Conservation (phyloP, 495 filamentous ascomycete genomes). For the Cryomyces antarcticus region DNA sequence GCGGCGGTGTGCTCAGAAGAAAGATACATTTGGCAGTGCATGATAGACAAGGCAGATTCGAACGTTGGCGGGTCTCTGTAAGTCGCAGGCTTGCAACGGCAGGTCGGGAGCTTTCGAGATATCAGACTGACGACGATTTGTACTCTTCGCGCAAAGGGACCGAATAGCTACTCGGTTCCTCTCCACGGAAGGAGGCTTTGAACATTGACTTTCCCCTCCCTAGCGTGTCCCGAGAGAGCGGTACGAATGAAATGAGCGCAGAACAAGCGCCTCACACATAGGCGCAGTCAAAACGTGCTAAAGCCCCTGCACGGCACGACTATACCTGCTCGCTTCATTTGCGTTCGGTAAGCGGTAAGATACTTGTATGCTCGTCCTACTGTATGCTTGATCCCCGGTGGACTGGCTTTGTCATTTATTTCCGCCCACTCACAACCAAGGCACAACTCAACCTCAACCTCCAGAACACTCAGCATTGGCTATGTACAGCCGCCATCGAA, state of each 20-base stretch:
- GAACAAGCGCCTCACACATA: conserved; percentile 1
- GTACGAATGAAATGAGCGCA: not conserved
- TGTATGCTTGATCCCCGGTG: not conserved
- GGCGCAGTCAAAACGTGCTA: not conserved
- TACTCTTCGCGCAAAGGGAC: not conserved
- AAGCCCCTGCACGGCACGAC: not conserved
- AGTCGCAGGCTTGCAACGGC: too few relatives aligned
- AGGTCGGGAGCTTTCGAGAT: not conserved
- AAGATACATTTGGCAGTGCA: too few relatives aligned
- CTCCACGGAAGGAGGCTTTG: not conserved
- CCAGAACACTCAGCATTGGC: too few relatives aligned
- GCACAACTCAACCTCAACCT: too few relatives aligned
- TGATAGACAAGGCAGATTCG: not conserved
- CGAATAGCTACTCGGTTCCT: not conserved
- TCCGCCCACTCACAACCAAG: not conserved
- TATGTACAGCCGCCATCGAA: too few relatives aligned
- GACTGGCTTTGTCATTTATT: not conserved
- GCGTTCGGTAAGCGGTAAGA: not conserved
- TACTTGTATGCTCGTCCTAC: too few relatives aligned
- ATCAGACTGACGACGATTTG: not conserved
- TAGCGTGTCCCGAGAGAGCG: conserved; percentile 1
- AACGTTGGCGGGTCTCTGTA: not conserved
- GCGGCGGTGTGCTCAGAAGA: too few relatives aligned
- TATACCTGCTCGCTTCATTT: not conserved
- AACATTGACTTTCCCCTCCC: not conserved